phyloP scores from a whole-genome alignment of 2,329 filamentous ascomycete genomes.

The Rhinocladiella similis region DNA sequence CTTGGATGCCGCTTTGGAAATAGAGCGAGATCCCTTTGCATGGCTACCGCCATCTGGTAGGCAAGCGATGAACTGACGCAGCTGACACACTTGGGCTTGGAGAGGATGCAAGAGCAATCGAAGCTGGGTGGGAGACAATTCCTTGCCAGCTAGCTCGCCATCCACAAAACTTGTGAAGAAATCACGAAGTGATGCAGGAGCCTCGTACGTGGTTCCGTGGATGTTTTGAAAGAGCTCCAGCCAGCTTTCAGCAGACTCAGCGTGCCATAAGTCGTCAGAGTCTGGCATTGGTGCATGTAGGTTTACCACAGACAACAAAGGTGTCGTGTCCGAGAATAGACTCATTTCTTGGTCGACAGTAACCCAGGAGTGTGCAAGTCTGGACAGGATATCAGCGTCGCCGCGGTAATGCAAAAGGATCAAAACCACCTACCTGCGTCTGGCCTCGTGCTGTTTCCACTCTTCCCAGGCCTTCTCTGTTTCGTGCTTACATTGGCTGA shows the following conservation, averaged over 20 bases:
- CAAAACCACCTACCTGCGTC: conserved; percentile 54
- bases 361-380: conserved; percentile 73
- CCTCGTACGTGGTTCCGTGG: conserved; percentile 51
- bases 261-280: conserved; percentile 63
- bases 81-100: conserved; percentile 64
- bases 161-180: conserved; percentile 69
- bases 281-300: conserved; percentile 65
- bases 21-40: conserved; percentile 44
- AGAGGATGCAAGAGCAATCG: conserved; percentile 69
- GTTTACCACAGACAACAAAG: conserved; percentile 65
- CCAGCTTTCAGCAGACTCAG: conserved; percentile 61
- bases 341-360: conserved; percentile 73
- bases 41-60: conserved; percentile 53
- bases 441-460: conserved; percentile 66
- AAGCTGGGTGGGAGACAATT: conserved; percentile 58
- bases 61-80: conserved; percentile 65
- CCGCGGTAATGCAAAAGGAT: background rate
- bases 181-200: conserved; percentile 55
- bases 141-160: conserved; percentile 55
- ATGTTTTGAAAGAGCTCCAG: conserved; percentile 58
- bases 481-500: conserved; percentile 46
- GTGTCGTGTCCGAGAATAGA: conserved; percentile 64
- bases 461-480: conserved; percentile 59
- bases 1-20: conserved; percentile 62
- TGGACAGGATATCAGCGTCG: conserved; percentile 33